Conservation (phyloP, 352 stramenopile species). For the Globisporangium paddicum region DNA sequence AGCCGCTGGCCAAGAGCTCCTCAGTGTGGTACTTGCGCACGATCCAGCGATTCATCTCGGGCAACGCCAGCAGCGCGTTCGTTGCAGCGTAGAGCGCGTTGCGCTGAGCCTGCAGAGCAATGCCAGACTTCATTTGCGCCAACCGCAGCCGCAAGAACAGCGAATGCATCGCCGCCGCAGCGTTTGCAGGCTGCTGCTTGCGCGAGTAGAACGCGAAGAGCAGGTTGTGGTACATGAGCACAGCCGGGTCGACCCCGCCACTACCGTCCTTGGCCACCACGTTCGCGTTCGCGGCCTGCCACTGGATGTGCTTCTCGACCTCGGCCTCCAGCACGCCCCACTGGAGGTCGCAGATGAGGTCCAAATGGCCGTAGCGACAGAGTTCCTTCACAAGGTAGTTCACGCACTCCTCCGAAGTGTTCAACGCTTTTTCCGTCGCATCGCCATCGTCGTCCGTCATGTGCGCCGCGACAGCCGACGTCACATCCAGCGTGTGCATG, state of each 20-base stretch:
- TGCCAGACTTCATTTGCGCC: slow-evolving; percentile 27
- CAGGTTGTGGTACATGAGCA: slow-evolving; percentile 59
- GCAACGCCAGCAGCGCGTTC: slow-evolving; percentile 36
- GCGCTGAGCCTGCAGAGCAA: slow-evolving; percentile 47
- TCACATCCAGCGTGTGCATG: slow-evolving; percentile 58
- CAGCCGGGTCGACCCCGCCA: slow-evolving; percentile 29
- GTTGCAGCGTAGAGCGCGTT: slow-evolving; percentile 51
- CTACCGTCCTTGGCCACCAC: slow-evolving; percentile 27
- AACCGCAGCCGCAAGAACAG: slow-evolving; percentile 49
- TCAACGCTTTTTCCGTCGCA: slow-evolving; percentile 16
- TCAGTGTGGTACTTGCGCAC: slow-evolving; percentile 69
- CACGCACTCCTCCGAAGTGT: slow-evolving; percentile 58
- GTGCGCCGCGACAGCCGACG: slow-evolving; percentile 15
- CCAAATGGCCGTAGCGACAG: slow-evolving; percentile 54
- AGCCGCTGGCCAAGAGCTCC: slow-evolving; percentile 25
- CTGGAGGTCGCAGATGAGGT: slow-evolving; percentile 70
- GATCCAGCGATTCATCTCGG: slow-evolving; percentile 51
- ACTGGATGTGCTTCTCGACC: slow-evolving; percentile 69
- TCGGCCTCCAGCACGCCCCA: slow-evolving; percentile 53
- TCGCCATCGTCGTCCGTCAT: slow-evolving; percentile 8
- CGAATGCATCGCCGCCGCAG: slow-evolving; percentile 51
- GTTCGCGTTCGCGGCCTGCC: slow-evolving; percentile 66
- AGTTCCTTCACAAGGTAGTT: slow-evolving; percentile 74
- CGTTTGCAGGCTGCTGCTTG: slow-evolving; percentile 58
- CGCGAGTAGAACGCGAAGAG: slow-evolving; percentile 67